Evolutionary conservation across 148 eudicot genomes (phyloP).

Genomic region (Dysphania ambrosioides): DNA sequence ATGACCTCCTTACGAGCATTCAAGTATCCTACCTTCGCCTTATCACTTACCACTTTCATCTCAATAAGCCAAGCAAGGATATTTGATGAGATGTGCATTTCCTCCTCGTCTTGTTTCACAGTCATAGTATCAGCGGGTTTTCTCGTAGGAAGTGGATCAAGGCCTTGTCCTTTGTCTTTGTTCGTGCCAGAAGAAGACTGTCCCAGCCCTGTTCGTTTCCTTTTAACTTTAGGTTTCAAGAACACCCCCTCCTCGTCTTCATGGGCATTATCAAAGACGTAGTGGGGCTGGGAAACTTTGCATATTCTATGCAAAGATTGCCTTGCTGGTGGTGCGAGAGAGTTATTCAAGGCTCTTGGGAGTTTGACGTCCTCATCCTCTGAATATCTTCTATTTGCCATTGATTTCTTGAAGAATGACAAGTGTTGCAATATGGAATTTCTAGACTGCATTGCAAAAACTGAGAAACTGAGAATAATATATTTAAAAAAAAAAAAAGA

Average conservation of each 20-base stretch:
- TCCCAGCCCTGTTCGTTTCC: not conserved
- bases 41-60: slow-evolving; percentile 21
- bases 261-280: slow-evolving; percentile 10
- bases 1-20: not conserved
- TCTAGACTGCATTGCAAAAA: slow-evolving; percentile 9
- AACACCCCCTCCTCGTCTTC: slow-evolving; percentile 1
- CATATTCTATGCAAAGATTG: slow-evolving; percentile 23
- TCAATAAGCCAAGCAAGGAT: slow-evolving; percentile 47
- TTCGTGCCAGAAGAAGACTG: not conserved
- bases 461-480: not conserved
- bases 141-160: not conserved
- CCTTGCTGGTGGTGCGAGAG: not conserved
- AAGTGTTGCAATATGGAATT: not conserved
- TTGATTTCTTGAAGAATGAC: not conserved
- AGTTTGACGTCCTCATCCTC: not conserved
- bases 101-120: not conserved
- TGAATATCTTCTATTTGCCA: not conserved
- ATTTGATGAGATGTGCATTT: not conserved
- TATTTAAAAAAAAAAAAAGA: not conserved
- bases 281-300: slow-evolving; percentile 11
- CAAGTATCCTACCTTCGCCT: not conserved
- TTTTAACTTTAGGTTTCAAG: not conserved
- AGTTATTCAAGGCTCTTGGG: not conserved
- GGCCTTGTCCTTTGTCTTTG: not conserved
- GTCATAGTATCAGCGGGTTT: not conserved